Evolutionary conservation across 192 early-diverging fungal species (phyloP).

Genomic region (Glomus cerebriforme): DNA sequence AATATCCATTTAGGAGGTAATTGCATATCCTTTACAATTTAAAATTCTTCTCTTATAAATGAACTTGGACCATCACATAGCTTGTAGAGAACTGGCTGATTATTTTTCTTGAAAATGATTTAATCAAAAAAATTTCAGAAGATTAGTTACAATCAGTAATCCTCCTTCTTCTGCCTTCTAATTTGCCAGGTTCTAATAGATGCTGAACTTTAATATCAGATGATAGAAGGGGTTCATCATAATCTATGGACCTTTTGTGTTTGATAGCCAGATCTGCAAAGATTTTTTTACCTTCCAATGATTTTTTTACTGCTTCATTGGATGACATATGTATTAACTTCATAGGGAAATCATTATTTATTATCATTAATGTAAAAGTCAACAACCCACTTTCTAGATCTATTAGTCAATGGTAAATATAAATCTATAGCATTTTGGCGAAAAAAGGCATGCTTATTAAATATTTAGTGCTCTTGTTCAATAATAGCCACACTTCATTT

Average conservation of each 20-base stretch:
- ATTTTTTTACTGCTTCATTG: conserved; percentile 15
- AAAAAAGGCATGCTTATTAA: conserved; percentile 10
- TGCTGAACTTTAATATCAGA: no score
- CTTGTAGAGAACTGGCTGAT: neutral
- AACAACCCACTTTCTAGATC: conserved; percentile 7
- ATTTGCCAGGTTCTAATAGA: no score
- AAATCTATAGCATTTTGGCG: conserved; percentile 17
- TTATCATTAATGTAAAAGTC: conserved; percentile 13
- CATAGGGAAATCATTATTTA: neutral
- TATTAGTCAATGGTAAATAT: conserved; percentile 14
- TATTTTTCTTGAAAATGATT: neutral
- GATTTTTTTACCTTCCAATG: conserved; percentile 21
- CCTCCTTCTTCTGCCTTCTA: neutral
- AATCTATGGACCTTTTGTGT: conserved; percentile 6
- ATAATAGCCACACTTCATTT: neutral
- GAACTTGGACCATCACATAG: neutral
- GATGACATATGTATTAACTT: conserved; percentile 10
- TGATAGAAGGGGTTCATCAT: conserved; percentile 4
- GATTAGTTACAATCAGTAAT: neutral
- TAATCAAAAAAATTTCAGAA: neutral
- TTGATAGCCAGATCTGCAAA: neutral
- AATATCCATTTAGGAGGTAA: no score
- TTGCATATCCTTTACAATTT: no score
- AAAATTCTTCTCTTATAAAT: neutral
- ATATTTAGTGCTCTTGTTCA: neutral